Conservation (phyloP, 2,329 filamentous ascomycete genomes). For the Kalmusia sp. region DNA sequence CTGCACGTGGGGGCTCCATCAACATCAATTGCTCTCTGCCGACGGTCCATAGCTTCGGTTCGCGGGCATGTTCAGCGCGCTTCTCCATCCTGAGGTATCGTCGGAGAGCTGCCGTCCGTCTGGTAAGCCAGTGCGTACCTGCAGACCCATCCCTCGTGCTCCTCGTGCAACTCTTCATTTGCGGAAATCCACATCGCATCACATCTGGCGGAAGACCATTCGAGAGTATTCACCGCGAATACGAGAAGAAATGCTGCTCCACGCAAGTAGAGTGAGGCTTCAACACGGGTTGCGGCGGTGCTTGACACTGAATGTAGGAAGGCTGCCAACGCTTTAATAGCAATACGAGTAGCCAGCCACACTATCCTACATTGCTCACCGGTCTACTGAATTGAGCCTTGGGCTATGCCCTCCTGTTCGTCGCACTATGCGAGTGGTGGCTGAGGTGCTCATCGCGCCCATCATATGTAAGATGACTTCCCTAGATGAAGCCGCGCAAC, state of each 20-base stretch:
- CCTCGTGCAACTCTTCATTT: neutral
- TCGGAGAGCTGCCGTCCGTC: neutral
- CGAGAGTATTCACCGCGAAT: neutral
- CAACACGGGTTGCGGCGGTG: neutral
- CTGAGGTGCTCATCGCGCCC: slow-evolving; percentile 18
- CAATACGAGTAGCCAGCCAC: slow-evolving; percentile 5
- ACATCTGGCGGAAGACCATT: neutral
- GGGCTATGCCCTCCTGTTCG: neutral
- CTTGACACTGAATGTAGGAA: neutral
- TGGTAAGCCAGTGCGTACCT: slow-evolving; percentile 1
- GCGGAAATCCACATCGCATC: neutral
- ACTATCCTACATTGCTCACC: slow-evolving; percentile 18
- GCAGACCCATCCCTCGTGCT: slow-evolving; percentile 4
- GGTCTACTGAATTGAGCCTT: slow-evolving; percentile 7
- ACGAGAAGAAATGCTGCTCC: neutral
- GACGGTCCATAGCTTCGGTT: neutral
- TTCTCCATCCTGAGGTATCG: neutral
- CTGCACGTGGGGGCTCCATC: slow-evolving; percentile 31
- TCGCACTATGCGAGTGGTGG: slow-evolving; percentile 16
- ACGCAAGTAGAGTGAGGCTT: slow-evolving; percentile 6
- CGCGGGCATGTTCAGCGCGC: neutral
- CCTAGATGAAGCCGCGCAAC: slow-evolving; percentile 10
- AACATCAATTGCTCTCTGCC: neutral
- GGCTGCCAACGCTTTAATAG: neutral
- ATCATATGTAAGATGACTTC: slow-evolving; percentile 20